Evolutionary conservation across 768 basidiomycete genomes (phyloP).

Genomic region (Candolleomyces aberdarensis): DNA sequence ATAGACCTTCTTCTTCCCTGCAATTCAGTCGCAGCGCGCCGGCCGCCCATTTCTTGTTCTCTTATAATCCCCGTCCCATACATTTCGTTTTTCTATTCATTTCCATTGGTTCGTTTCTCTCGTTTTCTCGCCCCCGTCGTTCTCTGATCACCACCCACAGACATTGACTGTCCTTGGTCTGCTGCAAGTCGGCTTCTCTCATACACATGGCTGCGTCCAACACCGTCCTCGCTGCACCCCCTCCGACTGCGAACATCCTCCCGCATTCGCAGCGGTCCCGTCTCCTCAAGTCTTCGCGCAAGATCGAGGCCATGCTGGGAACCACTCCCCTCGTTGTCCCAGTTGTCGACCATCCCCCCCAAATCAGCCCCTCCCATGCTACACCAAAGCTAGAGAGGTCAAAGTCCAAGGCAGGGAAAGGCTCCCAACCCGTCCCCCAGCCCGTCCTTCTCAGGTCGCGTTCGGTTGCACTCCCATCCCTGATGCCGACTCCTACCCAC

Average conservation of each 20-base stretch:
- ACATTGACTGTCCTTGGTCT: too few species aligned
- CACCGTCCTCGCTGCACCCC: constrained; percentile 20
- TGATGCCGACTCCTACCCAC: neutral
- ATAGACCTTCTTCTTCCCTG: neutral
- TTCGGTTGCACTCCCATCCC: constrained; percentile 9
- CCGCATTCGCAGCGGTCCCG: constrained; percentile 45
- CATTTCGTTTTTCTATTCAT: too few species aligned
- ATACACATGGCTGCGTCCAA: neutral
- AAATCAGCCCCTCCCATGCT: too few species aligned
- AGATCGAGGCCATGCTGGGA: constrained; percentile 54
- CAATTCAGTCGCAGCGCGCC: too few species aligned
- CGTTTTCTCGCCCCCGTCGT: too few species aligned
- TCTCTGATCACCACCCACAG: too few species aligned
- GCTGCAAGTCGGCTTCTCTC: too few species aligned
- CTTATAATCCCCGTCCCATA: too few species aligned
- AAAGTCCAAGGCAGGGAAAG: constrained; percentile 4
- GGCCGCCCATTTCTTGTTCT: too few species aligned
- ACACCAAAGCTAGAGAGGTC: too few species aligned
- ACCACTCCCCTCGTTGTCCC: constrained; percentile 32
- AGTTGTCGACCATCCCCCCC: too few species aligned
- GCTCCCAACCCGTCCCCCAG: constrained; percentile 19
- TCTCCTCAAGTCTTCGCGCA: constrained; percentile 56
- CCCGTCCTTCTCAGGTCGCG: constrained; percentile 26
- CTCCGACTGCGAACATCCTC: constrained; percentile 50
- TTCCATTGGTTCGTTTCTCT: too few species aligned